phyloP scores from a whole-genome alignment of 192 early-diverging fungal species.

The Entophlyctis luteolus region DNA sequence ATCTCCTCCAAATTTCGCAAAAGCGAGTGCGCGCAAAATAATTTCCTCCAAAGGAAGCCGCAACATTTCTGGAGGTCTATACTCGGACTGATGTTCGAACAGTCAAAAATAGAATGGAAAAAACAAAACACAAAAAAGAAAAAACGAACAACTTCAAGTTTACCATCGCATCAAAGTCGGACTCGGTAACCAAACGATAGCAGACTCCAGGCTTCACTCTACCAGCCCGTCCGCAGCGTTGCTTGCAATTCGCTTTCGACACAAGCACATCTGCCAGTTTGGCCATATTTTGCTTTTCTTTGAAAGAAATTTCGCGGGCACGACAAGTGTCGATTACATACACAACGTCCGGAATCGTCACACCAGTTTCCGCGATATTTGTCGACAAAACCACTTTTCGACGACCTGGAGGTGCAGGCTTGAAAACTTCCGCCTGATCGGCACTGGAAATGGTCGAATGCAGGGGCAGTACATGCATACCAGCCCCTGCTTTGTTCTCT shows the following conservation, averaged over 20 bases:
- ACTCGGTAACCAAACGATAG: conserved; percentile 64
- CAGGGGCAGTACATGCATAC: conserved; percentile 46
- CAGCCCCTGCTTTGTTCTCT: conserved; percentile 38
- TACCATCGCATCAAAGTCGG: conserved; percentile 49
- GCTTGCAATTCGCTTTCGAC: conserved; percentile 61
- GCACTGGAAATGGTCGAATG: conserved; percentile 60
- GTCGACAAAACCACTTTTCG: conserved; percentile 73
- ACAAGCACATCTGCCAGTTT: conserved; percentile 59
- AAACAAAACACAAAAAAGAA: neutral
- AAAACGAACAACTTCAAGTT: conserved; percentile 2
- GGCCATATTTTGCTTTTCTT: conserved; percentile 58
- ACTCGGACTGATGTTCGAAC: conserved; percentile 1
- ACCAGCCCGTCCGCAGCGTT: conserved; percentile 81
- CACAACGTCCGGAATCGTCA: conserved; percentile 65
- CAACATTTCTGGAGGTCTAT: conserved; percentile 72
- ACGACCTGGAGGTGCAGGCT: conserved; percentile 37
- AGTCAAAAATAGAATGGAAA: neutral
- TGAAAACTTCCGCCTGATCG: conserved; percentile 70
- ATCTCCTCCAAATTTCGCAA: neutral
- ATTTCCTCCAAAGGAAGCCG: conserved; percentile 81
- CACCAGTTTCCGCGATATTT: conserved; percentile 78
- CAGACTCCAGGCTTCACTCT: conserved; percentile 72
- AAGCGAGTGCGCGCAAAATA: conserved; percentile 2
- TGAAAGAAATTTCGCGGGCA: conserved; percentile 62
- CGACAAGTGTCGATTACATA: conserved; percentile 72